Conservation (phyloP, 2,329 filamentous ascomycete genomes). For the Claviceps maximensis region DNA sequence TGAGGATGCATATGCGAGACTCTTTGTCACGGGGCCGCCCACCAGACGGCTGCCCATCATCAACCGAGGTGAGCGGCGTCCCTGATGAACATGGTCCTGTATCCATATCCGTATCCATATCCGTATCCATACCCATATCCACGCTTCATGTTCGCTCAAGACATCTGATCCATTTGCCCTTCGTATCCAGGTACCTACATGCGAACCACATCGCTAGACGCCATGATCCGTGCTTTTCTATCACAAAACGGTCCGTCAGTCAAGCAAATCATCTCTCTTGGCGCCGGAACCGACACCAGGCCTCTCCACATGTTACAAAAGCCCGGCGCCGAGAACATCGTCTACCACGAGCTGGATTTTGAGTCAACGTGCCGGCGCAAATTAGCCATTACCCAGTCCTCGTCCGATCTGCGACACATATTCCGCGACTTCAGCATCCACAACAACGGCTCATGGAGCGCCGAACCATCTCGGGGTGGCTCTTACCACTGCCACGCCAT, state of each 20-base stretch:
- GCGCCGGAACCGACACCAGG: slow-evolving; percentile 86
- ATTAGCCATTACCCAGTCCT: slow-evolving; percentile 37
- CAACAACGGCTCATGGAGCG: slow-evolving; percentile 28
- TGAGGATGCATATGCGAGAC: slow-evolving; percentile 61
- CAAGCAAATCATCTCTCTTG: slow-evolving; percentile 80
- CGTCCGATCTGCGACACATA: slow-evolving; percentile 26
- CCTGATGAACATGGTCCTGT: neutral
- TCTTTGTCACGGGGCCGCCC: slow-evolving; percentile 48
- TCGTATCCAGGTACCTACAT: slow-evolving; percentile 66
- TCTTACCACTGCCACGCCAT: slow-evolving; percentile 48
- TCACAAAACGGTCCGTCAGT: slow-evolving; percentile 18
- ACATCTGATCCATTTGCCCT: neutral
- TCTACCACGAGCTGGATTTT: slow-evolving; percentile 93
- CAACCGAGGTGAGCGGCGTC: slow-evolving; percentile 57
- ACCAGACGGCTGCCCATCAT: slow-evolving; percentile 75
- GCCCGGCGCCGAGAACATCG: slow-evolving; percentile 28
- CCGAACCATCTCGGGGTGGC: slow-evolving; percentile 24
- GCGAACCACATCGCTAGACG: slow-evolving; percentile 71
- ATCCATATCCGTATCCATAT: neutral
- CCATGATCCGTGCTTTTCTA: slow-evolving; percentile 61
- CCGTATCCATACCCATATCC: neutral
- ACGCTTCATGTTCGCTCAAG: neutral
- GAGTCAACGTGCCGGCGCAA: slow-evolving; percentile 58
- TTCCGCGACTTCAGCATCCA: slow-evolving; percentile 21
- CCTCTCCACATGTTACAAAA: slow-evolving; percentile 59